Conservation (phyloP, 2,329 filamentous ascomycete species). For the Penicillium corylophilum region DNA sequence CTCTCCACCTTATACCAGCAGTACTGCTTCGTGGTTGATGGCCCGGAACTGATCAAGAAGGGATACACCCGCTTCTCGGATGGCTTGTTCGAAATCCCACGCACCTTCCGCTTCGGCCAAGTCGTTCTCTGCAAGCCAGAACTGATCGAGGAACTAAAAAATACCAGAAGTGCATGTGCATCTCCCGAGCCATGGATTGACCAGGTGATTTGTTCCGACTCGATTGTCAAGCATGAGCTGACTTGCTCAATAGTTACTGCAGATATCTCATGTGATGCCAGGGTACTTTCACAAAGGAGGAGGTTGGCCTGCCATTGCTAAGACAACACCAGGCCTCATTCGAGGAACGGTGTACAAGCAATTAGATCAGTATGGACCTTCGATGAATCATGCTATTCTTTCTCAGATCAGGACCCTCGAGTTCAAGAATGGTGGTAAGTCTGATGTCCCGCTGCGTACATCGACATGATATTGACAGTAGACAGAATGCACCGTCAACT, state of each 20-base stretch:
- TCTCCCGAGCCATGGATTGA: conserved; percentile 26
- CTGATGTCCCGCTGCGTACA: too few species aligned
- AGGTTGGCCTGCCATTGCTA: conserved; percentile 25
- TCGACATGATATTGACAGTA: background rate
- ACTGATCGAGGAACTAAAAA: conserved; percentile 21
- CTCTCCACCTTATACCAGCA: conserved; percentile 18
- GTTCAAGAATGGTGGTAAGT: conserved; percentile 11
- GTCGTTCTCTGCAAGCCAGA: conserved; percentile 19
- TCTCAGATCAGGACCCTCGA: conserved; percentile 12
- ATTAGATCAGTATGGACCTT: conserved; percentile 19
- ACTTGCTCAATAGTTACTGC: conserved; percentile 11
- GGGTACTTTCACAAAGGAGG: conserved; percentile 19
- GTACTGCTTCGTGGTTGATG: conserved; percentile 21
- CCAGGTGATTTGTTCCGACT: conserved; percentile 9
- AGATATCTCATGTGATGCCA: conserved; percentile 41
- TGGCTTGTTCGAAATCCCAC: conserved; percentile 22
- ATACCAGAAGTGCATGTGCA: conserved; percentile 9
- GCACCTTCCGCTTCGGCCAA: conserved; percentile 23
- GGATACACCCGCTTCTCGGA: conserved; percentile 15
- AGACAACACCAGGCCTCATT: conserved; percentile 22
- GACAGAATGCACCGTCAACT: conserved; percentile 15
- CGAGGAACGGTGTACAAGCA: conserved; percentile 19
- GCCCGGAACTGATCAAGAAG: conserved; percentile 16
- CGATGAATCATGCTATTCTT: conserved; percentile 18
- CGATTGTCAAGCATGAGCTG: background rate